Percentiles rank a stretch among this genome's conserved stretches.
These are phyloP conservation scores for Jackrogersella minutella DNA, from an alignment of 495 filamentous ascomycete genomes.

Conservation along the genomic window DNA sequence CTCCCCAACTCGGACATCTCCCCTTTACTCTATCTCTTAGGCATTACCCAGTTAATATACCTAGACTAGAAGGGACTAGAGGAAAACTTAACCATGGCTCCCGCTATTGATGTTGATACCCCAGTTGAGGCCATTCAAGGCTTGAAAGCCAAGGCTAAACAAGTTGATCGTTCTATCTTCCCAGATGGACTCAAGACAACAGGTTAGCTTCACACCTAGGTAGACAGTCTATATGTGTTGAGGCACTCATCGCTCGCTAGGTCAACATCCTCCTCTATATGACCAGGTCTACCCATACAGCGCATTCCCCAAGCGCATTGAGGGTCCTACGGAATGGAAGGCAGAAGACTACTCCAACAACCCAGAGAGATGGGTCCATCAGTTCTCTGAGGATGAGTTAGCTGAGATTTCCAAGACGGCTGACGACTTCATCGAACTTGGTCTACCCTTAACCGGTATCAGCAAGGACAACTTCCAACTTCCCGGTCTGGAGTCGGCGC, in stretches of 20 bases:
- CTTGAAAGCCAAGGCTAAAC: constrained; percentile 35
- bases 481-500: constrained; percentile 63
- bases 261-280: constrained; percentile 80
- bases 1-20: constrained; percentile 1
- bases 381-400: constrained; percentile 71
- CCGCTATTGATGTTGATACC: constrained; percentile 33
- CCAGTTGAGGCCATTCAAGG: constrained; percentile 35
- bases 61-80: constrained; percentile 20
- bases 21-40: background rate
- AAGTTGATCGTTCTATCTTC: constrained; percentile 49
- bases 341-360: constrained; percentile 72
- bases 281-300: constrained; percentile 71
- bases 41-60: constrained; percentile 11
- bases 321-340: constrained; percentile 81
- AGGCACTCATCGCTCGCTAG: constrained; percentile 45
- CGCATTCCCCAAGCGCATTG: constrained; percentile 76
- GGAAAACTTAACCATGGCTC: constrained; percentile 37
- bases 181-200: constrained; percentile 61
- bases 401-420: constrained; percentile 71
- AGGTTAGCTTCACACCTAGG: constrained; percentile 26
- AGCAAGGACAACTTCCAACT: constrained; percentile 74
- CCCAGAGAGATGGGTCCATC: constrained; percentile 80
- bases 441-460: constrained; percentile 75
- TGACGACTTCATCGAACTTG: constrained; percentile 70
- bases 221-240: background rate